These are phyloP conservation scores for Tulasnella sp. DNA, from an alignment of 768 basidiomycete species.

Conservation along the genomic window DNA sequence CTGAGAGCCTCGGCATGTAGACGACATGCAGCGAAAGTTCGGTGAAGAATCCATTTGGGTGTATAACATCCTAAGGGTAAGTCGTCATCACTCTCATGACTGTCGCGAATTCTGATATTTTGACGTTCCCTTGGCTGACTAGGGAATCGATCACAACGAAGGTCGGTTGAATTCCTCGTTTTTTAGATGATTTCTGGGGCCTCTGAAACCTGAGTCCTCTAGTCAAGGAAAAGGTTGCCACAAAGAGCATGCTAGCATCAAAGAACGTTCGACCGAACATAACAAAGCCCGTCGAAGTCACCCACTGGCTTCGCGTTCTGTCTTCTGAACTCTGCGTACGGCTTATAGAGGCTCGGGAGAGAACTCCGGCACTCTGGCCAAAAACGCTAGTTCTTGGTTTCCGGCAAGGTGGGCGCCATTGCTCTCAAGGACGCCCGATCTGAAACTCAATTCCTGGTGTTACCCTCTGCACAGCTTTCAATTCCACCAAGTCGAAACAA, in stretches of 20 bases:
- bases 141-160: conserved; percentile 83
- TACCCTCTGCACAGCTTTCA: conserved; percentile 50
- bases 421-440: neutral
- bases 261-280: conserved; percentile 86
- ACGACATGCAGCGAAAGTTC: conserved; percentile 75
- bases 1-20: conserved; percentile 39
- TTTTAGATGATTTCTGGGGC: neutral
- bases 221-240: conserved; percentile 81
- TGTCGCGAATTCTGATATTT: neutral
- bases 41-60: conserved; percentile 87
- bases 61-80: conserved; percentile 79
- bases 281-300: conserved; percentile 66
- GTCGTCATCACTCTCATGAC: conserved; percentile 32
- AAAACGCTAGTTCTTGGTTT: conserved; percentile 81
- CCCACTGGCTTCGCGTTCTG: conserved; percentile 88
- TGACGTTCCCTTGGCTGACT: conserved; percentile 40
- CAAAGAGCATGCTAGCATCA: conserved; percentile 94
- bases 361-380: conserved; percentile 78
- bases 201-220: conserved; percentile 11
- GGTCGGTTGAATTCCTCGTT: conserved; percentile 46
- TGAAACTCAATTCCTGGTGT: neutral
- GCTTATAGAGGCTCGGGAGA: conserved; percentile 73
- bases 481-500: conserved; percentile 64
- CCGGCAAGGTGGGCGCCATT: conserved; percentile 54
- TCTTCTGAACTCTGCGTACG: conserved; percentile 86